A percentile compares a stretch with the other conserved stretches of the same genome.
phyloP scores from a whole-genome alignment of 2,329 filamentous ascomycete species.

The Hypoxylon sp. region DNA sequence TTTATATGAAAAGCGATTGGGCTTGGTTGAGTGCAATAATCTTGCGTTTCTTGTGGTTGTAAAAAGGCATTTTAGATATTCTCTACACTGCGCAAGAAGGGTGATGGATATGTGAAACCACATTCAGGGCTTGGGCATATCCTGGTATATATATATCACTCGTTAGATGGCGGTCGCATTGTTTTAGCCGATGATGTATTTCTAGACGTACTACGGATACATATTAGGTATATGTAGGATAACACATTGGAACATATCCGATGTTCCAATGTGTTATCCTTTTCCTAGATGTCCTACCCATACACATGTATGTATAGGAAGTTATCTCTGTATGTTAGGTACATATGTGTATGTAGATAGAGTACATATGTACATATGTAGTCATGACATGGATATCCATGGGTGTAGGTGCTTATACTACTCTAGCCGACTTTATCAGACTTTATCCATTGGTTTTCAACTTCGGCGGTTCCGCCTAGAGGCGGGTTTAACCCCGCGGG shows the following conservation, averaged over 20 bases:
- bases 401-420: neutral
- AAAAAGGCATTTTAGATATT: conserved; percentile 6
- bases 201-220: neutral
- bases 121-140: conserved; percentile 1
- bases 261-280: neutral
- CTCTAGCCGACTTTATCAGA: neutral
- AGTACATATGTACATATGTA: too few species aligned
- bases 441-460: too few species aligned
- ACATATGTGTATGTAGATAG: too few species aligned
- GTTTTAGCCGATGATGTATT: neutral
- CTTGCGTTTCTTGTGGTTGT: neutral
- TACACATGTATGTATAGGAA: too few species aligned
- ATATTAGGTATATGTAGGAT: neutral
- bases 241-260: neutral
- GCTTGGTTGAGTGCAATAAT: neutral
- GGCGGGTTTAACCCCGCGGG: too few species aligned
- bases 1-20: neutral
- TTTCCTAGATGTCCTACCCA: neutral
- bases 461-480: too few species aligned
- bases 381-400: too few species aligned
- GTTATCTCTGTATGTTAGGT: too few species aligned
- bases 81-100: neutral
- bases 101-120: neutral
- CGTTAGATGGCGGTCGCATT: neutral
- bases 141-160: neutral